phyloP scores from a whole-genome alignment of 495 filamentous ascomycete species.

The Penicillium longicatenatum region DNA sequence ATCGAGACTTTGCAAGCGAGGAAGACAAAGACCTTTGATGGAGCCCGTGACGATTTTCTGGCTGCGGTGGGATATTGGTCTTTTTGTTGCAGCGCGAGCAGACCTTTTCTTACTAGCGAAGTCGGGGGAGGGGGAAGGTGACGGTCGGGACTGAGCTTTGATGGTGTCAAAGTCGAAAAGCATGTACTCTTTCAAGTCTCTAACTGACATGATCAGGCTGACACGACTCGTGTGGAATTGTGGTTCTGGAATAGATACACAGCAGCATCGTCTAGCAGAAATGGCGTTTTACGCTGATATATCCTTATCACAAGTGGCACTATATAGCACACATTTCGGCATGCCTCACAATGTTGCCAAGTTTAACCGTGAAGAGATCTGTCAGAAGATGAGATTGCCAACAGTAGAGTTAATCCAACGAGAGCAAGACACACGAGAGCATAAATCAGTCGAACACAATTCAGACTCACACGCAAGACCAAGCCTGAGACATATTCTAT shows the following conservation, averaged over 20 bases:
- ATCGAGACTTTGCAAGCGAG: not conserved
- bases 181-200: slow-evolving; percentile 7
- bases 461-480: no score
- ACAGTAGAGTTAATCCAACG: no score
- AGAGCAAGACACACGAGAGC: no score
- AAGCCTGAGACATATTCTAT: no score
- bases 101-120: not conserved
- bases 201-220: not conserved
- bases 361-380: no score
- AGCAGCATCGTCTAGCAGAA: not conserved
- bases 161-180: slow-evolving; percentile 10
- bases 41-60: slow-evolving; percentile 5
- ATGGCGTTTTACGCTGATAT: no score
- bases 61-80: not conserved
- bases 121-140: not conserved
- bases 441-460: no score
- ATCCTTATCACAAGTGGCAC: no score
- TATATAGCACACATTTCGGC: no score
- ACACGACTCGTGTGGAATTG: not conserved
- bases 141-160: slow-evolving; percentile 7
- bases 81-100: not conserved
- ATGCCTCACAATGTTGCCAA: no score
- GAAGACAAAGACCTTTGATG: slow-evolving; percentile 7
- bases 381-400: no score
- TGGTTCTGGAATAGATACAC: not conserved